Evolutionary conservation across 2,329 filamentous ascomycete species (phyloP).

Genomic region (Moelleriella libera): DNA sequence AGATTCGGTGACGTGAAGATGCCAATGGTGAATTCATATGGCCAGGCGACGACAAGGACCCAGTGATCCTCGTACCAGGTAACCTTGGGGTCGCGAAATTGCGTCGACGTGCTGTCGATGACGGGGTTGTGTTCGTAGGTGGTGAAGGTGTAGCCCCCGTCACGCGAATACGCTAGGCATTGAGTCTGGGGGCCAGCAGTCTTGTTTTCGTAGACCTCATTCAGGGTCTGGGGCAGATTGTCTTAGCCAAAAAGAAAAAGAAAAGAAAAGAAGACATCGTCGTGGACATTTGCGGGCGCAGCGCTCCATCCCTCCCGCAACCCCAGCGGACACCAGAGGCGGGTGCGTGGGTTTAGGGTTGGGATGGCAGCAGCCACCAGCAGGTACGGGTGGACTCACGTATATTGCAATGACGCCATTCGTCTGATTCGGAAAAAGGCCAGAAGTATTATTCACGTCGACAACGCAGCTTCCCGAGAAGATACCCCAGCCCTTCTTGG

Average conservation of each 20-base stretch:
- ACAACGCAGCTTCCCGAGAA: slow-evolving; percentile 43
- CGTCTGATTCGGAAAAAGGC: slow-evolving; percentile 46
- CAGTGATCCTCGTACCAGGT: slow-evolving; percentile 41
- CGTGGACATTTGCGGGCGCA: too few relatives aligned
- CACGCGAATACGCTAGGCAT: slow-evolving; percentile 45
- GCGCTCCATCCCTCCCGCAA: too few relatives aligned
- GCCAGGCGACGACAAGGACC: slow-evolving; percentile 42
- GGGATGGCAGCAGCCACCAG: too few relatives aligned
- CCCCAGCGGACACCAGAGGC: too few relatives aligned
- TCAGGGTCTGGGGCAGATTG: neutral
- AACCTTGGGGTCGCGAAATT: slow-evolving; percentile 55
- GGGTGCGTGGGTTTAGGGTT: too few relatives aligned
- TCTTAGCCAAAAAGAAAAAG: slow-evolving; percentile 3
- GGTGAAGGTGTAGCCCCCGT: slow-evolving; percentile 47
- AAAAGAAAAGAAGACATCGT: neutral
- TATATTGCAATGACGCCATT: slow-evolving; percentile 44
- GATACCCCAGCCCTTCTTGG: slow-evolving; percentile 26
- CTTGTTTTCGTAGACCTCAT: neutral
- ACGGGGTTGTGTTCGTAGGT: slow-evolving; percentile 48
- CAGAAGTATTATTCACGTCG: slow-evolving; percentile 50
- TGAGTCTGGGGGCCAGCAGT: slow-evolving; percentile 29
- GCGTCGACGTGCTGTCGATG: slow-evolving; percentile 34
- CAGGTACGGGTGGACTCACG: slow-evolving; percentile 12
- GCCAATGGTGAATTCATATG: slow-evolving; percentile 38
- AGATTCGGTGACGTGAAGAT: slow-evolving; percentile 47